Base-by-base conservation (phyloP, 768 basidiomycete genomes). In the Calocera cornea region DNA sequence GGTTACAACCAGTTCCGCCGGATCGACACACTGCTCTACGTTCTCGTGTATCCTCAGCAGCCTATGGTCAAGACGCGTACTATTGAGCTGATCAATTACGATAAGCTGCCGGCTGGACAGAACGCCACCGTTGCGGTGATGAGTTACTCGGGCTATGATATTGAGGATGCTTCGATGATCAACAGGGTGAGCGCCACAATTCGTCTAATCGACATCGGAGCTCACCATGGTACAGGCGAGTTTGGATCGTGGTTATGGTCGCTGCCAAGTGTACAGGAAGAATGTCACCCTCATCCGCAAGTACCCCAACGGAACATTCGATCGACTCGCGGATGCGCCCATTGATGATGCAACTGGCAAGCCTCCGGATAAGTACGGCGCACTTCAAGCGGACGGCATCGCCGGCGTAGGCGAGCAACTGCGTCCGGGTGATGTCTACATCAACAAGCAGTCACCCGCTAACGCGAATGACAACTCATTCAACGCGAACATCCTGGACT, bases 11-110 rank as follows among this genome's bases (percentile, higher is more conserved):
- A 99, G 76, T 86, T 97, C 71, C 92, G 93, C 74, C 86, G 97
- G 50, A 98, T 99, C 75, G 97, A 99, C 76, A 99, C 97, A 0
- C 83, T 99, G 41, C 82, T 99, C n/a, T 99, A 99, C 78, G 83
- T 99, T 64, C 89, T 92, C 38, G 94, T 97, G 11, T 99, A 99
- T 72, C 97, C 97, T 27, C 97, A 99, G 74, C 92, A 97, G 73
- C 97, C 97, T 1, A 97, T 99, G 95, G 95, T 97, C 69, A 97
- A 98, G 78, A 97, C 97, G 5, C 95, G 94, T 77, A 97, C 97
- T 1, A 99, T 98, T 67, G 97, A 99, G 75, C 78, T 99, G 65
- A 84, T 97, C 67, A 95, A 95, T 1, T 99, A 98, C 75, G 95
- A 99, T 77, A 88, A 88, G 69, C 83, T 99, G 2, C 97, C 97